A percentile compares a stretch with the other conserved stretches of the same genome.
These are phyloP conservation scores for Cryptococcus jaspeensis DNA, from an alignment of 1,284 basidiomycete species.

Conservation along the genomic window DNA sequence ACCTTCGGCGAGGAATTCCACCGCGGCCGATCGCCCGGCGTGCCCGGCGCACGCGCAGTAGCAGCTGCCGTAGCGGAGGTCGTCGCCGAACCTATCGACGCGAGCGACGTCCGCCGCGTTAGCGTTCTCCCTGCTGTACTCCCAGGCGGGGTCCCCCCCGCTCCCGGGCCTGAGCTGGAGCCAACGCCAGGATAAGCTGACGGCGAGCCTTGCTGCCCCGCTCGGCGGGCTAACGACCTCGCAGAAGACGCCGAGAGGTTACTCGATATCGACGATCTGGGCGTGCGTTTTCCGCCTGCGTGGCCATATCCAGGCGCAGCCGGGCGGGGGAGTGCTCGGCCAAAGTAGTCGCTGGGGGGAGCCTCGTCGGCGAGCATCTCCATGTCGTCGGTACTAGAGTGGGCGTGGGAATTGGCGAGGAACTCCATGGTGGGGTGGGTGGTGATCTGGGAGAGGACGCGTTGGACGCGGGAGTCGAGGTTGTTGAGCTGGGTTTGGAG, in stretches of 20 bases:
- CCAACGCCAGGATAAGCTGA: too few relatives aligned
- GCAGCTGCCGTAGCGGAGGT: conserved; percentile 13
- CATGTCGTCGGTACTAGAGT: conserved; percentile 8
- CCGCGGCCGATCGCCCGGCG: conserved; percentile 20
- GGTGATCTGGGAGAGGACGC: conserved; percentile 23
- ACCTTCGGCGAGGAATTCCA: conserved; percentile 30
- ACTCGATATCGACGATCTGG: conserved; percentile 24
- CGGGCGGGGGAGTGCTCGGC: neutral
- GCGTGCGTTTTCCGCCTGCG: neutral
- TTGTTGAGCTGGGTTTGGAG: conserved; percentile 34
- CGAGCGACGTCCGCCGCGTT: neutral
- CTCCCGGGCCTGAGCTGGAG: too few relatives aligned
- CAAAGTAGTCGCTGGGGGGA: conserved; percentile 9
- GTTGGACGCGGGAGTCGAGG: conserved; percentile 30
- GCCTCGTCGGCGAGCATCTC: conserved; percentile 27
- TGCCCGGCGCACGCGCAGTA: conserved; percentile 8
- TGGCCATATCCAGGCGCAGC: neutral
- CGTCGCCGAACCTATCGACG: conserved; percentile 10
- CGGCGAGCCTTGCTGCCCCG: too few relatives aligned
- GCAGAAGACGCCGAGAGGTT: conserved; percentile 9
- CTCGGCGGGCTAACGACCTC: neutral
- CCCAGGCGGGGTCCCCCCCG: too few relatives aligned
- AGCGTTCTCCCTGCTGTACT: too few relatives aligned
- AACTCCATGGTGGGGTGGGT: neutral
- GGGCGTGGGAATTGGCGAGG: neutral